Evolutionary conservation across 2,329 filamentous ascomycete genomes (phyloP).

Genomic region (Diaporthe ilicicola): DNA sequence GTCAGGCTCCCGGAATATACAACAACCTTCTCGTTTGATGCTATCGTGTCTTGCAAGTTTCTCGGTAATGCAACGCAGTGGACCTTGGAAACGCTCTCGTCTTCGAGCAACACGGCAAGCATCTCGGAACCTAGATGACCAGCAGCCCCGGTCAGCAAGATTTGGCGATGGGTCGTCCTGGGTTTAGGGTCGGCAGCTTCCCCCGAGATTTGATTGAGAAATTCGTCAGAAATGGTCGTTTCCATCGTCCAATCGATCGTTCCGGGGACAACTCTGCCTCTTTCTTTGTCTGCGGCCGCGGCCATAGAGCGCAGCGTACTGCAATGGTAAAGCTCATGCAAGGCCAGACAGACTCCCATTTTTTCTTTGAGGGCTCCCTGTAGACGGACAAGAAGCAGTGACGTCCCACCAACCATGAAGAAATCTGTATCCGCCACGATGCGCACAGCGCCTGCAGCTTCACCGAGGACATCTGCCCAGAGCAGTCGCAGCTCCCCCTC

Average conservation of each 20-base stretch:
- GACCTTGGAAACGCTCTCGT: constrained; percentile 45
- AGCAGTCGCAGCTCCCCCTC: not conserved
- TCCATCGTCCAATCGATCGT: not conserved
- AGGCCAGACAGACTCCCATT: constrained; percentile 41
- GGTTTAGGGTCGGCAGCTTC: too few relatives aligned
- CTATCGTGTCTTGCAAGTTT: too few relatives aligned
- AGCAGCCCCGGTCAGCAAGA: constrained; percentile 48
- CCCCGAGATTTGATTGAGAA: too few relatives aligned
- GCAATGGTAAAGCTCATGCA: constrained; percentile 47
- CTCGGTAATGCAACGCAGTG: too few relatives aligned
- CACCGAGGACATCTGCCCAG: constrained; percentile 37
- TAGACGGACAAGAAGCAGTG: constrained; percentile 49
- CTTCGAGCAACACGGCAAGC: constrained; percentile 45
- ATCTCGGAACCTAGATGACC: constrained; percentile 51
- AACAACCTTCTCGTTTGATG: too few relatives aligned
- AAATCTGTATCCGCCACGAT: constrained; percentile 46
- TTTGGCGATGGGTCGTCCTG: not conserved
- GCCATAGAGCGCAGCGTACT: constrained; percentile 51
- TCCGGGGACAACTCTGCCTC: too few relatives aligned
- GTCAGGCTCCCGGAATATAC: too few relatives aligned
- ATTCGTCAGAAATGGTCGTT: not conserved
- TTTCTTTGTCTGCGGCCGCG: constrained; percentile 36
- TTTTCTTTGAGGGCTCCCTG: constrained; percentile 43
- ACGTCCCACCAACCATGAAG: constrained; percentile 52
- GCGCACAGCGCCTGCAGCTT: constrained; percentile 33